Evolutionary conservation across 768 basidiomycete genomes (phyloP).

Genomic region (Agaricus subrufescens): DNA sequence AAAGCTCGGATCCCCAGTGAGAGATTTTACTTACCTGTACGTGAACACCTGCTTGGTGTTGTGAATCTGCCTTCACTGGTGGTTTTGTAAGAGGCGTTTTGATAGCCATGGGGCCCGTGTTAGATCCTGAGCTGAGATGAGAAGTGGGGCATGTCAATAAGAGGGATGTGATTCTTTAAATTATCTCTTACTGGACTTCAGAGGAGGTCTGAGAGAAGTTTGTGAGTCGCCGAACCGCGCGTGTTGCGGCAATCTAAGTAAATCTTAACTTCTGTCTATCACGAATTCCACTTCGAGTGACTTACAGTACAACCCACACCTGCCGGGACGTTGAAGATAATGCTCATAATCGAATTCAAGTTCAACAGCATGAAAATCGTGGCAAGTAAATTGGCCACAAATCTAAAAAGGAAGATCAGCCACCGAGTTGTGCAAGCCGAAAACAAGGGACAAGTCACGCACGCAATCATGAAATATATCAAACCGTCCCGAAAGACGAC

Average conservation of each 20-base stretch:
- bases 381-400: conserved; percentile 37
- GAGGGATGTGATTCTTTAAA: not conserved
- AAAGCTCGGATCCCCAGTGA: not conserved
- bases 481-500: conserved; percentile 74
- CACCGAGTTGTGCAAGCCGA: not conserved
- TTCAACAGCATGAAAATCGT: conserved; percentile 65
- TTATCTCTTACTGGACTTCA: conserved; percentile 40
- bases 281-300: not conserved
- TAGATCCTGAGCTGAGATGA: not conserved
- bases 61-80: conserved; percentile 8
- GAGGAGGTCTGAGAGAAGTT: conserved; percentile 39
- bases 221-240: conserved; percentile 54
- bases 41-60: conserved; percentile 31
- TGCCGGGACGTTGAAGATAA: conserved; percentile 64
- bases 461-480: conserved; percentile 75
- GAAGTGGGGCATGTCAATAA: not conserved
- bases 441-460: not conserved
- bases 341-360: conserved; percentile 62
- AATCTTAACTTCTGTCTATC: too few species aligned
- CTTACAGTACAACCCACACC: conserved; percentile 48
- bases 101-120: not conserved
- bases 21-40: conserved; percentile 32
- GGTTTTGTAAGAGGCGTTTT: not conserved
- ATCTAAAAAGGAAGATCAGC: conserved; percentile 23
- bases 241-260: conserved; percentile 51